A percentile compares a stretch with the other conserved stretches of the same genome.
phyloP scores from a whole-genome alignment of 306 rosid genomes.

The Potentilla sterilis region DNA sequence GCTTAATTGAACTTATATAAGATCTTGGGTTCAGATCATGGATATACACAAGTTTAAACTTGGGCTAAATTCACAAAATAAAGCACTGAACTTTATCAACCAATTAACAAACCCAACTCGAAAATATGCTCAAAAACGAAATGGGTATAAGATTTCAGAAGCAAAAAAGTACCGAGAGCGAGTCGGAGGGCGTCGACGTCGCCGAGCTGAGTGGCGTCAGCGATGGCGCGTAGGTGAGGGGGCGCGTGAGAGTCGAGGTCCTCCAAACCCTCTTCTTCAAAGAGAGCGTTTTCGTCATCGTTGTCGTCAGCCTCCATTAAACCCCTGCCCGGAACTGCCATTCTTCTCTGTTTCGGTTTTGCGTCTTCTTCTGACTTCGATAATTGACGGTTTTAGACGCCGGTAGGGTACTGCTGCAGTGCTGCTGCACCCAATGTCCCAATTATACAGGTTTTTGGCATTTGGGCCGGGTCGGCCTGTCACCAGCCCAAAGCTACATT shows the following conservation, averaged over 20 bases:
- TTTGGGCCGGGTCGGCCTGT: neutral
- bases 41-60: neutral
- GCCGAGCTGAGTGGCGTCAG: constrained; percentile 60
- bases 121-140: neutral
- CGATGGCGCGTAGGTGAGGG: constrained; percentile 76
- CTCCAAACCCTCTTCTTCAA: constrained; percentile 53
- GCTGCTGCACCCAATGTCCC: no score
- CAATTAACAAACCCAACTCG: neutral
- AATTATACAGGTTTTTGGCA: neutral
- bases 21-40: neutral
- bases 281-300: constrained; percentile 63
- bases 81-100: neutral
- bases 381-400: neutral
- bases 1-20: no score
- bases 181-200: constrained; percentile 54
- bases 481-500: neutral
- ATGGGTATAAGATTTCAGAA: neutral
- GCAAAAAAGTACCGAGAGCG: constrained; percentile 57
- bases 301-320: constrained; percentile 50
- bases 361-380: neutral
- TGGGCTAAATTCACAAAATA: neutral
- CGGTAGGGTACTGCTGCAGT: neutral
- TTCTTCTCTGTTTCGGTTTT: constrained; percentile 9
- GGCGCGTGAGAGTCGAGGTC: constrained; percentile 52
- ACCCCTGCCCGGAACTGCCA: constrained; percentile 92